Percentiles rank a stretch among this genome's conserved stretches.
Evolutionary conservation across 306 rosid species (phyloP).

Genomic region (Vigna trinervia): DNA sequence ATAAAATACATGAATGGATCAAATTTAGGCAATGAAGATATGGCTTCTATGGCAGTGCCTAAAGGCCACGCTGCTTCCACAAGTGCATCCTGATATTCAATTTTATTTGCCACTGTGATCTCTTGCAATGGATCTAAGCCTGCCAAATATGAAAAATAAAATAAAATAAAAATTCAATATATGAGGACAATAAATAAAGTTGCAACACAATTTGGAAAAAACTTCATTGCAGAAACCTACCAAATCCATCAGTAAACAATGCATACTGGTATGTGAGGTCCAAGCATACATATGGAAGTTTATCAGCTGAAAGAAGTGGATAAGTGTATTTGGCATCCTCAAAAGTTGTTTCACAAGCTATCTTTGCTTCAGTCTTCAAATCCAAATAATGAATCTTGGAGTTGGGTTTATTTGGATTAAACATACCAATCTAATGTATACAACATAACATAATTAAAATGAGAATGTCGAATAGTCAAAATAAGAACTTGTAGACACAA

Average conservation of each 20-base stretch:
- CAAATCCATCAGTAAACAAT: conserved; percentile 80
- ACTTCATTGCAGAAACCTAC: conserved; percentile 47
- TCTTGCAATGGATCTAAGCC: conserved; percentile 74
- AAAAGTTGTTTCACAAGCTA: conserved; percentile 61
- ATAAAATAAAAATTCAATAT: too few relatives aligned
- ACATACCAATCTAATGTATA: too few relatives aligned
- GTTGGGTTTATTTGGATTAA: too few relatives aligned
- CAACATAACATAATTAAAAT: conserved; percentile 42
- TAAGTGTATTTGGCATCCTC: conserved; percentile 57
- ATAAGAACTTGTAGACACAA: too few relatives aligned
- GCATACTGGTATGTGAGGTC: conserved; percentile 77
- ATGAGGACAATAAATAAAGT: too few relatives aligned
- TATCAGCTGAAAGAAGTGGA: conserved; percentile 27
- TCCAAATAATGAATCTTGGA: conserved; percentile 10
- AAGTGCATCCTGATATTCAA: conserved; percentile 57
- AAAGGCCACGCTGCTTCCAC: conserved; percentile 88
- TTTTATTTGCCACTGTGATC: conserved; percentile 67
- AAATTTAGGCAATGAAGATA: conserved; percentile 53
- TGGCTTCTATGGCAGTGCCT: conserved; percentile 82
- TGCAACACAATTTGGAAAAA: too few relatives aligned
- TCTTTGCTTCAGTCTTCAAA: conserved; percentile 56
- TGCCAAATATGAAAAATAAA: conserved; percentile 19
- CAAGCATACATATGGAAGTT: conserved; percentile 73
- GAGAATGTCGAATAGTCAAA: too few relatives aligned
- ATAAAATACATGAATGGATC: conserved; percentile 37